Evolutionary conservation across 176 grass and related monocot species (phyloP), one percentile per base, ranked within the genome.

Genomic region (Triticum dicoccoides): DNA sequence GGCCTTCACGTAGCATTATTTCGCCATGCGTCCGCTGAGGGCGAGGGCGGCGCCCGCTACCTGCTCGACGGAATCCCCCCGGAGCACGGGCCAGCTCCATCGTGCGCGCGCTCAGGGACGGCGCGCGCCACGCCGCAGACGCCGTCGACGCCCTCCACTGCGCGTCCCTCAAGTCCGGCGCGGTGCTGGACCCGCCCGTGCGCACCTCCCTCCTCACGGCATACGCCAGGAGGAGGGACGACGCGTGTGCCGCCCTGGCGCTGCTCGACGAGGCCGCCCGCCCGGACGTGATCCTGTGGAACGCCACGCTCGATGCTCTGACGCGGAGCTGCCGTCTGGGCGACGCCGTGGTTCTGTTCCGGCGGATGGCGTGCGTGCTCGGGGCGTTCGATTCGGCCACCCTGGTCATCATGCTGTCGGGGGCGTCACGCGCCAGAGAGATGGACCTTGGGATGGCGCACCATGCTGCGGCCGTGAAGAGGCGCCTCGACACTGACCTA

Each of bases 211-310:
- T 92, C 42, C 68, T 98, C 39, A 64, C 86, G 2, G 86, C 93
- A 64, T 98, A 98, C 67, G 79, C 91, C 74, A 76, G 88, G 76
- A 79, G 35, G 5, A 44, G 47, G 21, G 54, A 30, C 47, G 73
- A 81, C 64, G 49, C 83, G 52, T 34, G 56, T 49, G 88, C 96
- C 30, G 77, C 89, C 9, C 27, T 77, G 35, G 45, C n/a, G 7
- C 58, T 98, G 24, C 92, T 95, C 65, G 14, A 67, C 61, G 91
- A 95, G 87, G 81, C 79, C 3, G 45, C 58, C 5, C 41, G 34
- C 9, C 82, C 85, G 18, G 93, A 98, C 61, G 12, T 87, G 30
- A 92, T 94, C 41, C 61, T 91, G 13, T 95, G 96, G 91, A 98
- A 95, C 49, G 91, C 91, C 24, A 86, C 86, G 15, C 67, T 98